Percentiles rank a stretch among this genome's conserved stretches.
phyloP scores from a whole-genome alignment of 2,329 filamentous ascomycete genomes.

The Pseudocercospora fuligena region DNA sequence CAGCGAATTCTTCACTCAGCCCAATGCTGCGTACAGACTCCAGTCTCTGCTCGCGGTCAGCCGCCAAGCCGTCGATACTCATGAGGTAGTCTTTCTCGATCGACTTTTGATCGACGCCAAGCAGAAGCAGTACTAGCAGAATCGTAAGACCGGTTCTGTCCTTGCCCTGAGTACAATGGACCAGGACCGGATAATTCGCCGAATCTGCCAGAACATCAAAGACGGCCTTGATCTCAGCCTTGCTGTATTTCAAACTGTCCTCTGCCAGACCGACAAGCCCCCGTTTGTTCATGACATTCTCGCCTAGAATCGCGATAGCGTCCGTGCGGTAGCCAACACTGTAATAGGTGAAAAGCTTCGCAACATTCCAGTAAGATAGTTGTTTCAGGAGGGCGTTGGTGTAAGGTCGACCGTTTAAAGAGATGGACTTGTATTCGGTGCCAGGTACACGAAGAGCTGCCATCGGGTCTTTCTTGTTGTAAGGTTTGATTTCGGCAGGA shows the following conservation, averaged over 20 bases:
- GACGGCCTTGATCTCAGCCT: constrained; percentile 62
- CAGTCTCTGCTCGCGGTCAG: constrained; percentile 67
- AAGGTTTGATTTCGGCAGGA: constrained; percentile 14
- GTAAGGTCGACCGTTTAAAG: constrained; percentile 74
- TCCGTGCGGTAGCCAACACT: constrained; percentile 68
- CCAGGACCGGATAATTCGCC: constrained; percentile 65
- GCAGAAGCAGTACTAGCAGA: constrained; percentile 68
- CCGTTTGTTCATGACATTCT: constrained; percentile 71
- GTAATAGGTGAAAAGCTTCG: constrained; percentile 68
- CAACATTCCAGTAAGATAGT: constrained; percentile 68
- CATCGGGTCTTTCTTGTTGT: constrained; percentile 43
- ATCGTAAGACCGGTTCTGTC: constrained; percentile 78
- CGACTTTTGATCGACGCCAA: constrained; percentile 61
- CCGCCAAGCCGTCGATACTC: constrained; percentile 64
- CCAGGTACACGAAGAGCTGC: constrained; percentile 64
- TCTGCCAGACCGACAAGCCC: constrained; percentile 73
- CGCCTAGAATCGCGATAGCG: constrained; percentile 71
- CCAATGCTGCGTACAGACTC: constrained; percentile 73
- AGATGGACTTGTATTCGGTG: constrained; percentile 68
- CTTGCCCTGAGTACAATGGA: constrained; percentile 90
- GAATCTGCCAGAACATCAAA: constrained; percentile 56
- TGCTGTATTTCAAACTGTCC: constrained; percentile 72
- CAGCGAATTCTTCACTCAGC: constrained; percentile 72
- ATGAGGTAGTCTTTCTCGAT: constrained; percentile 75
- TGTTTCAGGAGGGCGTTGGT: constrained; percentile 70